These are phyloP conservation scores for Xerocomus minutiporus DNA, from an alignment of 1,284 basidiomycete genomes.

Conservation along the genomic window DNA sequence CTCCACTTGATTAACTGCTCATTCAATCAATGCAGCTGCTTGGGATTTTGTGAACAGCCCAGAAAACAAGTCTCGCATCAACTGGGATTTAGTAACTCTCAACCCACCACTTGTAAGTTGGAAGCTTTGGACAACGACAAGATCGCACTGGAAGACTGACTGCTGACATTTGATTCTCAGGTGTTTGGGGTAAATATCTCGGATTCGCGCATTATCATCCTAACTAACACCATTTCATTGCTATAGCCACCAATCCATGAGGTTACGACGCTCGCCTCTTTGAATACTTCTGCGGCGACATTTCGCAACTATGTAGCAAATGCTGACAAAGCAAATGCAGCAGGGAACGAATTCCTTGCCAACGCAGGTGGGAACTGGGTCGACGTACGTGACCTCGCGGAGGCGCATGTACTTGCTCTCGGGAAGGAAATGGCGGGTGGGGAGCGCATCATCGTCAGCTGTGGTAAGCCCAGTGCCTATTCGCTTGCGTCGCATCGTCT, in stretches of 20 bases:
- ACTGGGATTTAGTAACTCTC: constrained; percentile 54
- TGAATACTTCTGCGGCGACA: constrained; percentile 47
- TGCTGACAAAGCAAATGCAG: constrained; percentile 12
- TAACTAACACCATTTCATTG: constrained; percentile 2
- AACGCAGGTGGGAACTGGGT: constrained; percentile 36
- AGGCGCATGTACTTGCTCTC: constrained; percentile 54
- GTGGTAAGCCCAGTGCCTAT: constrained; percentile 26
- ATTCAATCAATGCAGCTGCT: constrained; percentile 33
- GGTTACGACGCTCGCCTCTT: constrained; percentile 36
- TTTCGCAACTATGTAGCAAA: constrained; percentile 36
- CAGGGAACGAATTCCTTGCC: constrained; percentile 28
- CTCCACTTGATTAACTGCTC: not conserved
- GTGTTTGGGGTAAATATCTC: constrained; percentile 34
- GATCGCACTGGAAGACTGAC: not conserved
- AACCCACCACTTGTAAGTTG: constrained; percentile 52
- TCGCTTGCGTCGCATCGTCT: not conserved
- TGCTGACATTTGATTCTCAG: constrained; percentile 10
- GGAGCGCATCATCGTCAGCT: constrained; percentile 51
- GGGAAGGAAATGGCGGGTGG: constrained; percentile 53
- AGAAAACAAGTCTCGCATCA: constrained; percentile 43
- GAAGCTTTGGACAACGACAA: not conserved
- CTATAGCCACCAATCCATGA: constrained; percentile 47
- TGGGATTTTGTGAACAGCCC: constrained; percentile 51
- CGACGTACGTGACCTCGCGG: constrained; percentile 45
- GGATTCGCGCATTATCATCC: not conserved